These are phyloP conservation scores for Trypanosoma congolense DNA, from an alignment of 208 protist genomes.

Conservation along the genomic window DNA sequence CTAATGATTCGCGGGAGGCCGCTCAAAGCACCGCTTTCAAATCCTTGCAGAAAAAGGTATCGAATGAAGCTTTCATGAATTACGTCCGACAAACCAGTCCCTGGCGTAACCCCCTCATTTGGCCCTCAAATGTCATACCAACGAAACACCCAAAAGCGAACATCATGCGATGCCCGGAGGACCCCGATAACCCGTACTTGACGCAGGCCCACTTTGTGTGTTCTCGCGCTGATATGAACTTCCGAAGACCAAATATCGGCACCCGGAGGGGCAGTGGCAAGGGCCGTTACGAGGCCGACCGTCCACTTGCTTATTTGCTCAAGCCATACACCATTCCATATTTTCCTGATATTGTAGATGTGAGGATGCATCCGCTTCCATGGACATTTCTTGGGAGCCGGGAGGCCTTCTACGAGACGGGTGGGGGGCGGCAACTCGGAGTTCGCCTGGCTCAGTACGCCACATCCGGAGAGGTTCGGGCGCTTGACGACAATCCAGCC, in stretches of 20 bases:
- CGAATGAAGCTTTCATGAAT: conserved; percentile 48
- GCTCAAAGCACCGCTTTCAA: conserved; percentile 41
- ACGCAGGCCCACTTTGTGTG: conserved; percentile 76
- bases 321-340: conserved; percentile 82
- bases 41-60: conserved; percentile 42
- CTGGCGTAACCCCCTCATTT: conserved; percentile 83
- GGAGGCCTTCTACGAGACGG: conserved; percentile 75
- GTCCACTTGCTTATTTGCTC: conserved; percentile 50
- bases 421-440: conserved; percentile 54
- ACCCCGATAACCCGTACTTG: conserved; percentile 80
- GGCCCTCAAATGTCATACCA: conserved; percentile 74
- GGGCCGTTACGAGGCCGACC: conserved; percentile 77
- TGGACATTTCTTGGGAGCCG: conserved; percentile 83
- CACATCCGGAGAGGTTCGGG: conserved; percentile 36
- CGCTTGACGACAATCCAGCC: conserved; percentile 59
- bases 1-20: conserved; percentile 10
- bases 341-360: conserved; percentile 87
- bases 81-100: conserved; percentile 77
- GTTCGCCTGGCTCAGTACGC: conserved; percentile 57
- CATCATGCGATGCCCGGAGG: conserved; percentile 85
- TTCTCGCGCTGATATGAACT: conserved; percentile 79
- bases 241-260: conserved; percentile 73
- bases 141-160: conserved; percentile 81
- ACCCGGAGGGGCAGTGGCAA: conserved; percentile 49
- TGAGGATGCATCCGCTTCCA: conserved; percentile 69